Evolutionary conservation across 1,139 yeast genomes (phyloP), one percentile per base, ranked within the genome.

Genomic region (Candida tropicalis): DNA sequence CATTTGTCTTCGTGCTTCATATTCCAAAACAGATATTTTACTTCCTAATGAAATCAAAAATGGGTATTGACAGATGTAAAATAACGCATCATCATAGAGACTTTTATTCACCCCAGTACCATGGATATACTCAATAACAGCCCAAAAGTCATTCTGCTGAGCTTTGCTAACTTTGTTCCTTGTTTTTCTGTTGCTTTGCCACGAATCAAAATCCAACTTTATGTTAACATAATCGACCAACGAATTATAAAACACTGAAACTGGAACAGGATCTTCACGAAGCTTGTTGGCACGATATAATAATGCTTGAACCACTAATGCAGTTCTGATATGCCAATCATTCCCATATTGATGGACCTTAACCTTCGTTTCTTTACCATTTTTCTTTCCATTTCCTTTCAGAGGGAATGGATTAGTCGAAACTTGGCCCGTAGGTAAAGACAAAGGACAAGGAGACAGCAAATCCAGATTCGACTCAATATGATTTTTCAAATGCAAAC

Each of bases 1-100:
- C 96, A 91, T 89, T 45, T 82, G 86, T 33, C 87, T 66, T 46
- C 82, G 77, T 0, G 95, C 90, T 57, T 90, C 97, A 60, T 87
- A 82, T 54, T 88, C 96, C 52, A 93, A 65, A 3, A 91, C 80
- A 0, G 84, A 73, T 2, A 90, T 86, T 61, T 93, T 93, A 3
- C 88, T 78, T 0, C 96, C 96, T 51, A 93, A 66, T 0, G 96
- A 83, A 16, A 93, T 68, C 44, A 89, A 65, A 59, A 87, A 90
- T 1, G 98, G 97, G 54, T 76, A 90, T 50, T 85, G 87, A 56
- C 97, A 91, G 49, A 93, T 81, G 20, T 81, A 78, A 49, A 75
- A 80, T 18, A 59, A 57, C 3, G 63, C 59, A 23, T 56, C 54
- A 45, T 56, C 66, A 20, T 58, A 57, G 39, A 54, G 55, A 17